Conservation (phyloP, 2,329 filamentous ascomycete genomes). For the Hyphodiscus sp. region DNA sequence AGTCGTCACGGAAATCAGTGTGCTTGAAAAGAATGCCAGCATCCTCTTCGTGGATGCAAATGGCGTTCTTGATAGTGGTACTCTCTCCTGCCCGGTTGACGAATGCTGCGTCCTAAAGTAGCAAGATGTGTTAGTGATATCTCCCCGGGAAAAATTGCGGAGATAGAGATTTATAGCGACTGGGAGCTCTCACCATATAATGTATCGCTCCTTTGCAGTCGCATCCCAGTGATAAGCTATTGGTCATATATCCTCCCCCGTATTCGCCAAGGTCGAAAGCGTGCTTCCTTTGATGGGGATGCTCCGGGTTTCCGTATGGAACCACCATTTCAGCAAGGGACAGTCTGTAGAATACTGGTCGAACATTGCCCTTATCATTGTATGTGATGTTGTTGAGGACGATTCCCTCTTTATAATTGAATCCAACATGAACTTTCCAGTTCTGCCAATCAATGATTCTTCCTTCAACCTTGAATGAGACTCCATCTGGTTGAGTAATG, state of each 20-base stretch:
- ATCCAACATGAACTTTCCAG: constrained; percentile 87
- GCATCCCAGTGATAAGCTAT: constrained; percentile 68
- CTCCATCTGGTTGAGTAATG: constrained; percentile 82
- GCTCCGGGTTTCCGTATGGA: constrained; percentile 76
- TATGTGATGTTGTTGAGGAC: constrained; percentile 86
- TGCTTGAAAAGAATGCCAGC: constrained; percentile 90
- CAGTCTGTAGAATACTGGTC: constrained; percentile 81
- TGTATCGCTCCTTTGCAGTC: constrained; percentile 89
- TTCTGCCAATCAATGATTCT: constrained; percentile 82
- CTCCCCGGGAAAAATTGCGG: background rate
- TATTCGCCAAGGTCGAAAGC: constrained; percentile 79
- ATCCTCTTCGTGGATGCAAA: constrained; percentile 95
- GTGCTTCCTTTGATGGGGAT: constrained; percentile 74
- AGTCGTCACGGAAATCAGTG: constrained; percentile 87
- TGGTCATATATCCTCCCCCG: constrained; percentile 78
- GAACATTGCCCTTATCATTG: constrained; percentile 71
- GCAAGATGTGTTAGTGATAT: background rate
- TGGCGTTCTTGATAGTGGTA: constrained; percentile 82
- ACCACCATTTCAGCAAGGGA: constrained; percentile 93
- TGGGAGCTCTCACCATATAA: constrained; percentile 54
- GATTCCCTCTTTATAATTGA: constrained; percentile 91
- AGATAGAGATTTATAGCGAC: no score
- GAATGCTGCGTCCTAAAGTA: constrained; percentile 58
- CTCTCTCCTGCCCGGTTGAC: constrained; percentile 70
- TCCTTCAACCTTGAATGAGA: constrained; percentile 74